Evolutionary conservation across 192 early-diverging fungal species (phyloP).

Genomic region (Coemansia sp.): DNA sequence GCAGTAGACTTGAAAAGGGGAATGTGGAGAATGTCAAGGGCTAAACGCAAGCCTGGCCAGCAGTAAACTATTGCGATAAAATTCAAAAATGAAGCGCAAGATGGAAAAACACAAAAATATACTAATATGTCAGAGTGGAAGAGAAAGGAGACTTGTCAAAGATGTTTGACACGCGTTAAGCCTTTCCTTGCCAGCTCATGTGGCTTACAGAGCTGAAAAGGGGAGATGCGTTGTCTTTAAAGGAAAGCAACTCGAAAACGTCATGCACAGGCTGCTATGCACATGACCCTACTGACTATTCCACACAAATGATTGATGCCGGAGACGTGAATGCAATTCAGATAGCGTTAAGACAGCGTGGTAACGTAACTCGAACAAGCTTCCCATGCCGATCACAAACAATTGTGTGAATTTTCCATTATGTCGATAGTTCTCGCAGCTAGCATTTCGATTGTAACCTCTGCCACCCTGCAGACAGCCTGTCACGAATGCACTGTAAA

Average conservation of each 20-base stretch:
- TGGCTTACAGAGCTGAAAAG: neutral
- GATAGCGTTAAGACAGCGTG: neutral
- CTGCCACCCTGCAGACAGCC: too few relatives aligned
- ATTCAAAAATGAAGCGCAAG: neutral
- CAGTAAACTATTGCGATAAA: neutral
- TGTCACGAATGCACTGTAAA: too few relatives aligned
- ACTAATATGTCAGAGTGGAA: neutral
- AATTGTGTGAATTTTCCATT: neutral
- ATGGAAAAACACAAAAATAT: neutral
- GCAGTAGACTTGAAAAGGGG: conserved; percentile 2
- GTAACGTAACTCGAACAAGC: neutral
- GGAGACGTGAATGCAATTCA: neutral
- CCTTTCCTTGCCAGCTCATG: neutral
- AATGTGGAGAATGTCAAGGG: conserved; percentile 5
- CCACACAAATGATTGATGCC: neutral
- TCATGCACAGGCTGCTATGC: neutral
- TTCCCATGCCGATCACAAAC: neutral
- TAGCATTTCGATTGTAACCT: too few relatives aligned
- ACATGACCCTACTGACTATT: neutral
- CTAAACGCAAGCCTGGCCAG: conserved; percentile 6
- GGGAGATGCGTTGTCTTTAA: neutral
- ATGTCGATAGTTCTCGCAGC: too few relatives aligned
- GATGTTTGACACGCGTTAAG: neutral
- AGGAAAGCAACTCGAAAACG: neutral
- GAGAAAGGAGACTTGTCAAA: neutral